Percentiles rank a stretch among this genome's conserved stretches.
These are phyloP conservation scores for Sugiyamaella neomexicana DNA, from an alignment of 1,139 yeast species.

Conservation along the genomic window DNA sequence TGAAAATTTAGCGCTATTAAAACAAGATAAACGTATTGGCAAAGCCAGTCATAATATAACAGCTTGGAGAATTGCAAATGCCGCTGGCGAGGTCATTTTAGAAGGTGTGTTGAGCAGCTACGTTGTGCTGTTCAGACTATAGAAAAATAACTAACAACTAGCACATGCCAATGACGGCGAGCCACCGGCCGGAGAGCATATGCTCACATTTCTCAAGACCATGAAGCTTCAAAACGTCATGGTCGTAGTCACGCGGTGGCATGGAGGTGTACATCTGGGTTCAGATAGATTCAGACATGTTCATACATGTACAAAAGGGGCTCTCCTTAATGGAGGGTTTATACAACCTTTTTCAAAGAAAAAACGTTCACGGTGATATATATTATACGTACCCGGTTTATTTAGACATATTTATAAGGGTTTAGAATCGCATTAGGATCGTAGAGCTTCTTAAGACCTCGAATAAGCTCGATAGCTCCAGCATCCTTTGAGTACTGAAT, in stretches of 20 bases:
- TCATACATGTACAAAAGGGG: conserved; percentile 78
- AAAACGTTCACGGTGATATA: conserved; percentile 1
- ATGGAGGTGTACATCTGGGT: conserved; percentile 84
- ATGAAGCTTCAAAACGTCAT: conserved; percentile 74
- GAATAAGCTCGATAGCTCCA: conserved; percentile 68
- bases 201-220: conserved; percentile 63
- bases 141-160: conserved; percentile 1
- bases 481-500: conserved; percentile 78
- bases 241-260: conserved; percentile 90
- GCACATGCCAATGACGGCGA: conserved; percentile 73
- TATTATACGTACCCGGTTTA: conserved; percentile 3
- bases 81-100: conserved; percentile 42
- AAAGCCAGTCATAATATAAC: conserved; percentile 74
- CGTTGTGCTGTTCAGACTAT: no score
- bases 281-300: conserved; percentile 85
- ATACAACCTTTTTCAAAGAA: conserved; percentile 9
- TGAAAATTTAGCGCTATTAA: conserved; percentile 46
- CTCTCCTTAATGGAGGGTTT: conserved; percentile 60
- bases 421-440: conserved; percentile 91
- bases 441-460: conserved; percentile 69
- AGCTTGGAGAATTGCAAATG: conserved; percentile 69
- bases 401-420: conserved; percentile 75
- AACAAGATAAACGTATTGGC: conserved; percentile 59
- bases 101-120: conserved; percentile 15
- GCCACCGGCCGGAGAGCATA: conserved; percentile 78